Conservation (phyloP, 805 yeast species). For the Ogataea nitratoaversa region DNA sequence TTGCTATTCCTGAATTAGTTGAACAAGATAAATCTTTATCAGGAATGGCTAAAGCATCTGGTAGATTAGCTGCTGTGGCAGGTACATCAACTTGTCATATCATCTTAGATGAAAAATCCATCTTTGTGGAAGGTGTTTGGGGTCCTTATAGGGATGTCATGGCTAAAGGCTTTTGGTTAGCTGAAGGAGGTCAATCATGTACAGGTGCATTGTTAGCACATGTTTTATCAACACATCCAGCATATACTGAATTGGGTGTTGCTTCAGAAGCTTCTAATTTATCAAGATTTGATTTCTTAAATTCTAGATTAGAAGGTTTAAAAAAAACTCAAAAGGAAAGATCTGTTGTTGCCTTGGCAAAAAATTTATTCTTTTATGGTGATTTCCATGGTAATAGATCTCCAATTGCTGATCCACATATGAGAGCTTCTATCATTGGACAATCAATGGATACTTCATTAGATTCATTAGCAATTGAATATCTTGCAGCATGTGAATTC, state of each 20-base stretch:
- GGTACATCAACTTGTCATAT: slow-evolving; percentile 98
- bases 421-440: slow-evolving; percentile 92
- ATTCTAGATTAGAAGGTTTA: slow-evolving; percentile 67
- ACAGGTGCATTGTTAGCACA: slow-evolving; percentile 93
- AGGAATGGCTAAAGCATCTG: slow-evolving; percentile 61
- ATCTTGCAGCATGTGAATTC: slow-evolving; percentile 93
- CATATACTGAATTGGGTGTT: slow-evolving; percentile 65
- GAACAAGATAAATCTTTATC: slow-evolving; percentile 42
- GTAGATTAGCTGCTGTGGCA: slow-evolving; percentile 94
- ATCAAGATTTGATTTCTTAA: slow-evolving; percentile 79
- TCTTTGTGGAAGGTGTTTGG: slow-evolving; percentile 96
- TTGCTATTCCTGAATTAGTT: slow-evolving; percentile 45
- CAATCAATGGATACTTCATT: slow-evolving; percentile 86
- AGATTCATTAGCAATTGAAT: slow-evolving; percentile 78
- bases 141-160: slow-evolving; percentile 95
- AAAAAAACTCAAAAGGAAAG: slow-evolving; percentile 53
- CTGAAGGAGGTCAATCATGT: slow-evolving; percentile 99
- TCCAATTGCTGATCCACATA: slow-evolving; percentile 92
- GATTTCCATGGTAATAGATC: slow-evolving; percentile 96
- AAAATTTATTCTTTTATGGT: slow-evolving; percentile 87
- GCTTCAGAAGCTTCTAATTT: slow-evolving; percentile 64
- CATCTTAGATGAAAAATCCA: slow-evolving; percentile 76
- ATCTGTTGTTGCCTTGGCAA: slow-evolving; percentile 76
- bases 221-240: slow-evolving; percentile 85
- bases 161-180: slow-evolving; percentile 88